These are phyloP conservation scores for Blastobotrys elegans DNA, from an alignment of 1,139 yeast genomes.

Conservation along the genomic window DNA sequence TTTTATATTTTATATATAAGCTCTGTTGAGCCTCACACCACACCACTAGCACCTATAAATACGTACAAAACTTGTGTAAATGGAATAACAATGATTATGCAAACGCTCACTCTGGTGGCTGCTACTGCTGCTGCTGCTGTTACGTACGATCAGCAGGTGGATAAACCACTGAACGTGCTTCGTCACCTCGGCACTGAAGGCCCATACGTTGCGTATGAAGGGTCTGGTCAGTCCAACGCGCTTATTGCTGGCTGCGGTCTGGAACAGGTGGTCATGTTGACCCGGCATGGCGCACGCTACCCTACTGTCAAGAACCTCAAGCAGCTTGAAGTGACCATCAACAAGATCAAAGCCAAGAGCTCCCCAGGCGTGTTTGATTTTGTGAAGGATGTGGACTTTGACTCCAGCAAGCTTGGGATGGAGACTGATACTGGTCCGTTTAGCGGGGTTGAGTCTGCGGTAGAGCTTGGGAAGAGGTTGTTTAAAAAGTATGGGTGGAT, in stretches of 20 bases:
- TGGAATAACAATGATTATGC: too few relatives aligned
- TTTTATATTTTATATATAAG: too few relatives aligned
- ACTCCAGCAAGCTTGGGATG: constrained; percentile 13
- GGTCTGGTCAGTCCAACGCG: constrained; percentile 25
- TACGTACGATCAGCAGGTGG: too few relatives aligned
- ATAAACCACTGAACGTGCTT: not conserved
- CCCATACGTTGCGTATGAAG: constrained; percentile 40
- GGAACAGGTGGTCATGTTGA: constrained; percentile 18
- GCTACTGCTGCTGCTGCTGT: too few relatives aligned
- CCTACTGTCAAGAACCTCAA: constrained; percentile 13
- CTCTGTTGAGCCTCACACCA: too few relatives aligned
- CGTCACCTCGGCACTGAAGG: constrained; percentile 12
- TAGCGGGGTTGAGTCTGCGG: constrained; percentile 17
- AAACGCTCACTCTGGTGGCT: too few relatives aligned
- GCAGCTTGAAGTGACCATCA: constrained; percentile 2
- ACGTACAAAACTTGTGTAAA: too few relatives aligned
- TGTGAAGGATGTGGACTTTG: constrained; percentile 14
- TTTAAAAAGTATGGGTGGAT: constrained; percentile 9
- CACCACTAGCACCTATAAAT: too few relatives aligned
- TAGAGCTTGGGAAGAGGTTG: constrained; percentile 13
- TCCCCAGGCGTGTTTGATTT: constrained; percentile 16
- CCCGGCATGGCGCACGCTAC: constrained; percentile 22
- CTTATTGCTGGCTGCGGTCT: constrained; percentile 14
- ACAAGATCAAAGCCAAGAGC: constrained; percentile 8
- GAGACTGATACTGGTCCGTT: constrained; percentile 19